phyloP scores from a whole-genome alignment of 1,139 yeast genomes.

The Geotrichum reessii region DNA sequence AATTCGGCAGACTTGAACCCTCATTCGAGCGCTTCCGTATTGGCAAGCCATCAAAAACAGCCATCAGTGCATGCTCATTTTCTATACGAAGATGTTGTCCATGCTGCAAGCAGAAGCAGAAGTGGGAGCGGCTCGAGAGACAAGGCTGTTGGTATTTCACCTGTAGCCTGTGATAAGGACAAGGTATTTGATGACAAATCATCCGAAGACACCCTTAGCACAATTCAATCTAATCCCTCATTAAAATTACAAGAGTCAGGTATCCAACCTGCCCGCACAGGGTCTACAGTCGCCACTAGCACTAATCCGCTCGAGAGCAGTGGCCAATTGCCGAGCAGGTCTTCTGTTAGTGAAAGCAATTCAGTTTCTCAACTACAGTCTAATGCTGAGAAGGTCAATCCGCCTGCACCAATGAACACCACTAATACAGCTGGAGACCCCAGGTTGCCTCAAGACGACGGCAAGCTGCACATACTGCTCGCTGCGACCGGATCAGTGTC shows the following conservation, averaged over 20 bases:
- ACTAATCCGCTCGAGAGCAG: neutral
- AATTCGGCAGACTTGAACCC: neutral
- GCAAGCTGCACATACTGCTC: conserved; percentile 74
- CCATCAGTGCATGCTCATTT: conserved; percentile 79
- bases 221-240: neutral
- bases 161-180: conserved; percentile 36
- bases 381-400: too few relatives aligned
- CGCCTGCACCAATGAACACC: neutral
- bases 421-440: conserved; percentile 55
- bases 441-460: conserved; percentile 83
- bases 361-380: neutral
- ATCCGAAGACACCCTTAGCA: neutral
- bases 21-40: neutral
- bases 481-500: conserved; percentile 91
- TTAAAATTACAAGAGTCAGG: neutral
- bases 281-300: neutral
- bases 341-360: neutral
- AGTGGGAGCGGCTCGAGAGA: conserved; percentile 37
- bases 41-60: conserved; percentile 44
- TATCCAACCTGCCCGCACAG: neutral
- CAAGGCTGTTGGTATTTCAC: neutral
- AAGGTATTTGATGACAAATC: conserved; percentile 44
- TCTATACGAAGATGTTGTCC: conserved; percentile 63
- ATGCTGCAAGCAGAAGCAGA: conserved; percentile 41
- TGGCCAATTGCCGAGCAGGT: neutral